Evolutionary conservation across 2,329 filamentous ascomycete species (phyloP).

Genomic region (Mariannaea sp.): DNA sequence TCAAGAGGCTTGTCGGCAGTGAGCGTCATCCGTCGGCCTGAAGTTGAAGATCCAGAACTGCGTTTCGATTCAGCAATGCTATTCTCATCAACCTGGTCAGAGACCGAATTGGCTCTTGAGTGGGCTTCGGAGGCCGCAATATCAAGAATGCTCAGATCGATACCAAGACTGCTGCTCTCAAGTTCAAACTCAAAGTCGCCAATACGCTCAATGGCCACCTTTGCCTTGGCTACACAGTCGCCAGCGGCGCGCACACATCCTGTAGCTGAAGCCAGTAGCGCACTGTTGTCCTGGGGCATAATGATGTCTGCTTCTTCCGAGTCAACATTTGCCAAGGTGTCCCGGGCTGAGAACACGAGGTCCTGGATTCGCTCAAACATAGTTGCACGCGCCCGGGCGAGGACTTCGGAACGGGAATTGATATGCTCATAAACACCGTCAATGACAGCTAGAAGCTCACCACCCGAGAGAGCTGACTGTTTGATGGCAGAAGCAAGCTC

Average conservation of each 20-base stretch:
- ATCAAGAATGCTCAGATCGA: conserved; percentile 60
- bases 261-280: conserved; percentile 78
- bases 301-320: conserved; percentile 77
- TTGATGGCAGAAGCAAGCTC: conserved; percentile 83
- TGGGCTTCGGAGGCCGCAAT: conserved; percentile 42
- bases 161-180: conserved; percentile 59
- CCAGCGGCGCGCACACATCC: conserved; percentile 88
- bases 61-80: conserved; percentile 48
- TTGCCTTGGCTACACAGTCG: conserved; percentile 87
- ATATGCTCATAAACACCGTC: conserved; percentile 83
- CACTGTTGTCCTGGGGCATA: conserved; percentile 76
- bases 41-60: conserved; percentile 44
- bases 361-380: conserved; percentile 83
- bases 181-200: conserved; percentile 90
- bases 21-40: conserved; percentile 46
- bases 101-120: conserved; percentile 40
- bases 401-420: conserved; percentile 65
- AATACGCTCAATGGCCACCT: conserved; percentile 82
- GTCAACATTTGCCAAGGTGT: conserved; percentile 73
- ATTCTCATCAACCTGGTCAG: conserved; percentile 44
- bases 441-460: conserved; percentile 76
- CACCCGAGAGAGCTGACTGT: conserved; percentile 81
- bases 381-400: conserved; percentile 70
- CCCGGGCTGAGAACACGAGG: conserved; percentile 78
- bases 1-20: conserved; percentile 71